Percentiles rank a stretch among this genome's conserved stretches.
Evolutionary conservation across 257 asterid species (phyloP).

Genomic region (Eucommia ulmoides): DNA sequence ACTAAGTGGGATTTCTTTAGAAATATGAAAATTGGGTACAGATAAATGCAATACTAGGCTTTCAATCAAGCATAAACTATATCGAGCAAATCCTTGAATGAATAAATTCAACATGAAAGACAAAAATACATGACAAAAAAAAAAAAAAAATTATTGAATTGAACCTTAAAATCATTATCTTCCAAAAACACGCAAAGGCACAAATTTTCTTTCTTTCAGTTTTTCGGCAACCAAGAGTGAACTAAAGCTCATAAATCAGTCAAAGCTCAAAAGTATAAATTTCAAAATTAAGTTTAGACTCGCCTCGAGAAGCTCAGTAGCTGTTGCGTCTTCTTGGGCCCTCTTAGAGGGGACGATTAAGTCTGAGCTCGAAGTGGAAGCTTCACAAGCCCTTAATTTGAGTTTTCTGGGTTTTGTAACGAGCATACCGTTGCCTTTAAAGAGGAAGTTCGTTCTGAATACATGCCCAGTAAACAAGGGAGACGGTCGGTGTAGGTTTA

Average conservation of each 20-base stretch:
- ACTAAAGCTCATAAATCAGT: neutral
- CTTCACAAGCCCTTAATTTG: constrained; percentile 21
- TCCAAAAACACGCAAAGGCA: neutral
- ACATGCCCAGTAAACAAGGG: constrained; percentile 10
- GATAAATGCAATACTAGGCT: neutral
- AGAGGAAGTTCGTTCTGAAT: constrained; percentile 10
- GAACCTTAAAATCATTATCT: neutral
- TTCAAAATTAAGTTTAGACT: constrained; percentile 2
- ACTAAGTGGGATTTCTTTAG: neutral
- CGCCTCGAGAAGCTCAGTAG: constrained; percentile 54
- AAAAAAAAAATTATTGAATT: neutral
- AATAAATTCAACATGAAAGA: too few species aligned
- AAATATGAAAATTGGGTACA: neutral
- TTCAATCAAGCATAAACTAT: neutral
- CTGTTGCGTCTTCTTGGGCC: constrained; percentile 23
- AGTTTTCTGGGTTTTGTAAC: constrained; percentile 12
- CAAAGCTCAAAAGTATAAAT: neutral
- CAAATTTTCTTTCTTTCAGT: neutral
- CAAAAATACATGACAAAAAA: too few species aligned
- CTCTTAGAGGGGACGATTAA: constrained; percentile 2
- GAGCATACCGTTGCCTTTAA: constrained; percentile 10
- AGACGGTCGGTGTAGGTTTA: constrained; percentile 13
- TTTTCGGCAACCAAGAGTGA: neutral
- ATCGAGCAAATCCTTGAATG: too few species aligned
- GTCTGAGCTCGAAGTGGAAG: constrained; percentile 29